These are phyloP conservation scores for Scleromitrula shiraiana DNA, from an alignment of 2,329 filamentous ascomycete species.

Conservation along the genomic window DNA sequence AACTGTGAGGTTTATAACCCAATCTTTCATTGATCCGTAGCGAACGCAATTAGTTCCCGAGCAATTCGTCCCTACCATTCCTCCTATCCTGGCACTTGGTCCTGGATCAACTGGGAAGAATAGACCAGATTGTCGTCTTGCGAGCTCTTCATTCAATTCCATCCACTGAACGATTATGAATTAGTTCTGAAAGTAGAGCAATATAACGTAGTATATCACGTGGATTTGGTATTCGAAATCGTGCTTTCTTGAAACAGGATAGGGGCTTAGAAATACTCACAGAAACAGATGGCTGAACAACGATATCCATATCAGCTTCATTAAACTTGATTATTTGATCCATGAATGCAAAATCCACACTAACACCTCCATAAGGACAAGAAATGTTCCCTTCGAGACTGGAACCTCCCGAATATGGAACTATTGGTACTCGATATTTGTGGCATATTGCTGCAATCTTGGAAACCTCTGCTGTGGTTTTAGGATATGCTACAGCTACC, in stretches of 20 bases:
- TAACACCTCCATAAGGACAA: slow-evolving; percentile 77
- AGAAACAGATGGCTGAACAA: slow-evolving; percentile 81
- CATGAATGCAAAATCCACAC: slow-evolving; percentile 86
- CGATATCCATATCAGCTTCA: slow-evolving; percentile 83
- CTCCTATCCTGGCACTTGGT: slow-evolving; percentile 66
- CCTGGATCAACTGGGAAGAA: slow-evolving; percentile 85
- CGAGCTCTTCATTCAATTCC: slow-evolving; percentile 65
- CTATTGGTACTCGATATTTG: slow-evolving; percentile 73
- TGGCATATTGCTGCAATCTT: slow-evolving; percentile 61
- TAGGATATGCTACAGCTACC: slow-evolving; percentile 57
- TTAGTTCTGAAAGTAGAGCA: background rate
- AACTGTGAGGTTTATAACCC: slow-evolving; percentile 76
- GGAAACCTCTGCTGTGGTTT: slow-evolving; percentile 52
- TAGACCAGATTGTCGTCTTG: slow-evolving; percentile 63
- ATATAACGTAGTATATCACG: too few relatives aligned
- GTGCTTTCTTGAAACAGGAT: too few relatives aligned
- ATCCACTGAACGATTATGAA: slow-evolving; percentile 53
- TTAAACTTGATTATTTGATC: slow-evolving; percentile 72
- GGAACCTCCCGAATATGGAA: slow-evolving; percentile 74
- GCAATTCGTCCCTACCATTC: slow-evolving; percentile 75
- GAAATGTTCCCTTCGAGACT: slow-evolving; percentile 88
- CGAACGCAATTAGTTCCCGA: slow-evolving; percentile 72
- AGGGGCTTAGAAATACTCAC: background rate
- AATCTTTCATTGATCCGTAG: slow-evolving; percentile 83
- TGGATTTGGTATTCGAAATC: too few relatives aligned